Evolutionary conservation across 495 filamentous ascomycete species (phyloP), one percentile per base, ranked within the genome.

Genomic region (Penicillium riverlandense): DNA sequence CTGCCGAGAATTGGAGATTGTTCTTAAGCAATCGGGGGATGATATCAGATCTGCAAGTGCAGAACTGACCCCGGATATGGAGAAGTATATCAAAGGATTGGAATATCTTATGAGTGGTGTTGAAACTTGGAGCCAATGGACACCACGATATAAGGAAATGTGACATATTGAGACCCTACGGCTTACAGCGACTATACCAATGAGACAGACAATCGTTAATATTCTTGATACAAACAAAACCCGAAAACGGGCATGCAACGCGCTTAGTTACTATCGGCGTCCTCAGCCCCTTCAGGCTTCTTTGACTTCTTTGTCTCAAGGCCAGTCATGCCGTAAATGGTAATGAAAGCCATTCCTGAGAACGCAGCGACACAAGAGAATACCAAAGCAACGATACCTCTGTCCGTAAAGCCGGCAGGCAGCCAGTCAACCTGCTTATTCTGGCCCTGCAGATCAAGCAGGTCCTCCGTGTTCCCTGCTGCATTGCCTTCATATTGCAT

Each of bases 291-390:
- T 11, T 48, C 14, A 2, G 14, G 30, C 46, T 49, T 32, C 14
- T 29, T 33, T 34, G 43, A 32, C 32, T 47, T 45, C 12, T 43
- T 48, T 15, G 34, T 37, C 43, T 50, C 28, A 6, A 58, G 52
- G 0, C 55, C 55, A 8, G 47, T 48, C 12, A 48, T 47, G 35
- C 78, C 84, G 57, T 86, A 92, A 75, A 84, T 82, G 0, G 69
- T 69, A 50, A 94, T 82, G 35, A 77, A 73, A 0, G 65, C 73
- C 35, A 90, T 69, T 5, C 88, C 89, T n/a, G 88, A 35, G n/a
- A 89, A 66, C 0, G 86, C 88, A 32, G 72, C 71, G 0, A 91
- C 42, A 45, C 71, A 70, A 56, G 83, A 89, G 50, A 91, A 88
- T 4, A 80, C 79, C 40, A 90, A 47, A 0, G 87, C 87, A 2